Conservation (phyloP, 768 basidiomycete species). For the Postia placenta region DNA sequence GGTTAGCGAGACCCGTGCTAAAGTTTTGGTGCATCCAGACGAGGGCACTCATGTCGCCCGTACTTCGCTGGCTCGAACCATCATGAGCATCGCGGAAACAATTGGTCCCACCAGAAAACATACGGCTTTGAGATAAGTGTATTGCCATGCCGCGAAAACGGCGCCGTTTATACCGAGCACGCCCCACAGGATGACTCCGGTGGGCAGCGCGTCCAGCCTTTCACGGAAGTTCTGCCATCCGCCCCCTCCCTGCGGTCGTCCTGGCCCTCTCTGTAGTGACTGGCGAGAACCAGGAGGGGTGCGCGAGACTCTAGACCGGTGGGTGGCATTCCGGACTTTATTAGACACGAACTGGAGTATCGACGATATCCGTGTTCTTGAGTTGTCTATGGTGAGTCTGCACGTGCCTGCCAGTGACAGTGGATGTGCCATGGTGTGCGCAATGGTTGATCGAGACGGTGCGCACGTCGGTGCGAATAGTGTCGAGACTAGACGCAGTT, state of each 20-base stretch:
- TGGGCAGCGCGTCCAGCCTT: slow-evolving; percentile 49
- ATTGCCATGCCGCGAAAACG: slow-evolving; percentile 57
- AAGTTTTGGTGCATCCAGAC: slow-evolving; percentile 61
- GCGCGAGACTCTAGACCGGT: slow-evolving; percentile 1
- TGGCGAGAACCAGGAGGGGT: neutral
- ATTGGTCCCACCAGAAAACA: slow-evolving; percentile 5
- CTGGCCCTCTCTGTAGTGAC: neutral
- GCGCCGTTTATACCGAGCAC: slow-evolving; percentile 59
- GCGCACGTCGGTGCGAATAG: neutral
- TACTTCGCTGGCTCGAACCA: slow-evolving; percentile 12
- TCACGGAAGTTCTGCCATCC: slow-evolving; percentile 16
- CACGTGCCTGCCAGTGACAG: neutral
- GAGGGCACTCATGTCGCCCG: slow-evolving; percentile 31
- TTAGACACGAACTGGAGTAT: slow-evolving; percentile 3
- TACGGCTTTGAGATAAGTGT: slow-evolving; percentile 20
- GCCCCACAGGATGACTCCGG: slow-evolving; percentile 48
- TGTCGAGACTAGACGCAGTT: neutral
- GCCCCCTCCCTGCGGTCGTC: neutral
- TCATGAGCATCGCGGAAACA: no score
- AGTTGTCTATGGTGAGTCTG: neutral
- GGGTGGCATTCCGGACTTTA: slow-evolving; percentile 6
- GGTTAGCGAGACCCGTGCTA: slow-evolving; percentile 51
- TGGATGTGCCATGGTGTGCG: neutral
- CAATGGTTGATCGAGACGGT: neutral
- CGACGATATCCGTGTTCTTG: neutral